Conservation (phyloP, 768 basidiomycete species). For the Lentinula sp. region DNA sequence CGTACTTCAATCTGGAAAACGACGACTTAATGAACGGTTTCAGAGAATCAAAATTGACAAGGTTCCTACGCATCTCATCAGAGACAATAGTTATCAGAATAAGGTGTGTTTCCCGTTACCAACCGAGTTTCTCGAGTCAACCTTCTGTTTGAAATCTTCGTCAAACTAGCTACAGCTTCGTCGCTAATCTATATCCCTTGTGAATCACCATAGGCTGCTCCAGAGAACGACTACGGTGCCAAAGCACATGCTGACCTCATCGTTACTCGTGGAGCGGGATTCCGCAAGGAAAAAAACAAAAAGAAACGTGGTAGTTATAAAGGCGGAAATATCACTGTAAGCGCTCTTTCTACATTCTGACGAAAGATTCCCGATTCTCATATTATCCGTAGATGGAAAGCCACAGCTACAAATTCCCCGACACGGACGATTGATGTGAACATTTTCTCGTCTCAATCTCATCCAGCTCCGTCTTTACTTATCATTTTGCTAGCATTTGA, state of each 20-base stretch:
- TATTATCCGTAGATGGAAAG: slow-evolving; percentile 52
- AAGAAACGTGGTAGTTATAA: slow-evolving; percentile 95
- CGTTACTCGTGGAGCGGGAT: slow-evolving; percentile 89
- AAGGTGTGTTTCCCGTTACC: slow-evolving; percentile 39
- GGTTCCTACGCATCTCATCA: slow-evolving; percentile 28
- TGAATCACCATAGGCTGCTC: slow-evolving; percentile 41
- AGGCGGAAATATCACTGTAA: slow-evolving; percentile 92
- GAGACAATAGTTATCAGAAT: slow-evolving; percentile 76
- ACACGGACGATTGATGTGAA: slow-evolving; percentile 19
- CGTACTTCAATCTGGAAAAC: slow-evolving; percentile 27
- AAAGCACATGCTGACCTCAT: slow-evolving; percentile 82
- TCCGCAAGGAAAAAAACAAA: slow-evolving; percentile 99
- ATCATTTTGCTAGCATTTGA: too few species aligned
- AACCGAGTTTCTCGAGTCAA: background rate
- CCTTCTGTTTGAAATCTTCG: background rate
- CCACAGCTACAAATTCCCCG: slow-evolving; percentile 82
- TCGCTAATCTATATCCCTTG: background rate
- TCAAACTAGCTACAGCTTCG: background rate
- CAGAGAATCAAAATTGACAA: slow-evolving; percentile 68
- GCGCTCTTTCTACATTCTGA: slow-evolving; percentile 15
- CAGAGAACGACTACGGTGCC: slow-evolving; percentile 79
- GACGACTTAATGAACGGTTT: slow-evolving; percentile 60
- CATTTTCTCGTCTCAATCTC: too few species aligned
- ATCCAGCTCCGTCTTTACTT: too few species aligned
- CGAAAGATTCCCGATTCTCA: background rate